A percentile compares a stretch with the other conserved stretches of the same genome.
phyloP scores from a whole-genome alignment of 768 basidiomycete species.

The Rhodotorula taiwanensis region DNA sequence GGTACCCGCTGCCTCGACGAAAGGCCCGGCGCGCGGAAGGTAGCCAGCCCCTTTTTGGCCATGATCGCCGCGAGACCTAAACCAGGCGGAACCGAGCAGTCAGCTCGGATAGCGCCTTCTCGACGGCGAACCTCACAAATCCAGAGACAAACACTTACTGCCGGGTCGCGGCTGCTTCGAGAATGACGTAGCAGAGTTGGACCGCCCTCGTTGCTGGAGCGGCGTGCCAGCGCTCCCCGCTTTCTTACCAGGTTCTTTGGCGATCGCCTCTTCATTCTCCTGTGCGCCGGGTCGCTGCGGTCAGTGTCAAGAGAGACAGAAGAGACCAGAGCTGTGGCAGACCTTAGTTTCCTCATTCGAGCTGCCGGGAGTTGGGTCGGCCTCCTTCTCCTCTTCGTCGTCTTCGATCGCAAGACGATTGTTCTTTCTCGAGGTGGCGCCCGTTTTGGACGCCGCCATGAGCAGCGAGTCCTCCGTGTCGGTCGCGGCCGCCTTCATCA shows the following conservation, averaged over 20 bases:
- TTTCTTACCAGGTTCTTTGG: not conserved
- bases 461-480: not conserved
- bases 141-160: conserved; percentile 8
- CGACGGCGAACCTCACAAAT: not conserved
- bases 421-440: not conserved
- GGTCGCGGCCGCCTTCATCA: not conserved
- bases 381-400: conserved; percentile 10
- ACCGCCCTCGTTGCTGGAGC: conserved; percentile 1
- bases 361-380: not conserved
- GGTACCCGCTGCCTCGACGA: conserved; percentile 12
- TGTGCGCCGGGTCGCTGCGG: too few species aligned
- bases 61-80: conserved; percentile 30
- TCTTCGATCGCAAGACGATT: not conserved
- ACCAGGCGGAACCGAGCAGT: too few species aligned
- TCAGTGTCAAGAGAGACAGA: too few species aligned
- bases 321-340: too few species aligned
- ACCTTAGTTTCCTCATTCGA: too few species aligned
- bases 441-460: not conserved
- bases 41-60: conserved; percentile 5
- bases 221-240: not conserved
- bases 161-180: conserved; percentile 10
- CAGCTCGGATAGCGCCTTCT: too few species aligned
- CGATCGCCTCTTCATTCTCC: conserved; percentile 1
- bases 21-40: conserved; percentile 21
- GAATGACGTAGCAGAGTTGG: conserved; percentile 1